Evolutionary conservation across 169 alveolate genomes (phyloP).

Genomic region (Babesia caballi): DNA sequence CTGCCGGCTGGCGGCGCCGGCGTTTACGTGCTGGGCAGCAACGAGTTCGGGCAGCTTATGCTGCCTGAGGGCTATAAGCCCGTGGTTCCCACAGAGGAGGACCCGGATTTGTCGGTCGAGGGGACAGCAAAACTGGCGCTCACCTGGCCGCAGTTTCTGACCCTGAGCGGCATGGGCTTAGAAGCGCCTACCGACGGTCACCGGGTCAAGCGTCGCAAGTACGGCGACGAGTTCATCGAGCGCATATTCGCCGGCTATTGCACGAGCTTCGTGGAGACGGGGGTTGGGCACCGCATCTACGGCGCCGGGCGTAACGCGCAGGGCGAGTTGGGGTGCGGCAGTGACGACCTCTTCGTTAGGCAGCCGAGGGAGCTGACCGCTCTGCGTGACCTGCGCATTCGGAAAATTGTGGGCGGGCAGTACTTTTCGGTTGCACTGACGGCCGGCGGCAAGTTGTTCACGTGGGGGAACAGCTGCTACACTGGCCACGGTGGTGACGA

Average conservation of each 20-base stretch:
- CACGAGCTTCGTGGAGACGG: slow-evolving; percentile 77
- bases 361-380: slow-evolving; percentile 59
- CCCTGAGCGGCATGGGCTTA: slow-evolving; percentile 9
- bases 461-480: slow-evolving; percentile 76
- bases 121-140: slow-evolving; percentile 19
- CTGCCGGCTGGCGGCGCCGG: slow-evolving; percentile 57
- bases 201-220: slow-evolving; percentile 39
- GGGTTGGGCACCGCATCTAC: slow-evolving; percentile 57
- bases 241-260: slow-evolving; percentile 77
- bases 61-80: slow-evolving; percentile 16
- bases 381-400: slow-evolving; percentile 60
- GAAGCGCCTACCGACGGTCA: not conserved
- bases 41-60: slow-evolving; percentile 73
- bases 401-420: slow-evolving; percentile 81
- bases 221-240: slow-evolving; percentile 51
- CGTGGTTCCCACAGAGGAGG: slow-evolving; percentile 44
- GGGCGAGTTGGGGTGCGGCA: slow-evolving; percentile 76
- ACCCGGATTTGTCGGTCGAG: slow-evolving; percentile 4
- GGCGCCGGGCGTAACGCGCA: slow-evolving; percentile 84
- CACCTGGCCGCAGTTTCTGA: slow-evolving; percentile 59
- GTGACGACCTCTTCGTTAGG: slow-evolving; percentile 56
- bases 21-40: slow-evolving; percentile 72
- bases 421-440: slow-evolving; percentile 77
- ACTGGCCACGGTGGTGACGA: slow-evolving; percentile 25
- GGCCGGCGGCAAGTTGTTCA: slow-evolving; percentile 70